Evolutionary conservation across 805 yeast species (phyloP).

Genomic region (Clavispora vitiphila): DNA sequence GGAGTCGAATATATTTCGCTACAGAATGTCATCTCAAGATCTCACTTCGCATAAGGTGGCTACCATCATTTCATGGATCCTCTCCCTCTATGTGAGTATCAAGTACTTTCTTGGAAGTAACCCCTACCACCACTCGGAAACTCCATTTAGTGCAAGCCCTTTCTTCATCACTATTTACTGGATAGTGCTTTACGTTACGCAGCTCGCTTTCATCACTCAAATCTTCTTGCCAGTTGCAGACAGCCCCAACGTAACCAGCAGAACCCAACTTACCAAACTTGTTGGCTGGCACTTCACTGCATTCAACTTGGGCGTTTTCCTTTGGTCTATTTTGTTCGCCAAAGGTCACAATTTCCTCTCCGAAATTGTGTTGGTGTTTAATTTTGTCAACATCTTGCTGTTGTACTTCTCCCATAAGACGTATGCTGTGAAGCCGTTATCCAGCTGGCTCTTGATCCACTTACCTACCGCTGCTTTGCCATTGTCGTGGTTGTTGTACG

Average conservation of each 20-base stretch:
- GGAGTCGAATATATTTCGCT: no score
- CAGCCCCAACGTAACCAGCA: slow-evolving; percentile 8
- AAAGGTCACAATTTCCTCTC: slow-evolving; percentile 53
- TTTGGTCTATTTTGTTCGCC: slow-evolving; percentile 63
- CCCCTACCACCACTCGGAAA: slow-evolving; percentile 50
- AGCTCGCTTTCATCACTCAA: slow-evolving; percentile 46
- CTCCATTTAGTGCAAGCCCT: slow-evolving; percentile 66
- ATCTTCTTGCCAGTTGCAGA: slow-evolving; percentile 33
- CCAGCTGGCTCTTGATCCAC: slow-evolving; percentile 56
- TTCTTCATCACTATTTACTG: slow-evolving; percentile 52
- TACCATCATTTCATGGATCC: slow-evolving; percentile 48
- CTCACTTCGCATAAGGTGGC: slow-evolving; percentile 35
- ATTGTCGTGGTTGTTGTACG: slow-evolving; percentile 67
- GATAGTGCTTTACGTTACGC: slow-evolving; percentile 49
- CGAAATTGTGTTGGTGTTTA: slow-evolving; percentile 54
- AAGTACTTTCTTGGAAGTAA: slow-evolving; percentile 55
- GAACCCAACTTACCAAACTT: slow-evolving; percentile 25
- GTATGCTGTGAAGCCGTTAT: slow-evolving; percentile 46
- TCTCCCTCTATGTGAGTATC: slow-evolving; percentile 53
- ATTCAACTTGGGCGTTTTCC: slow-evolving; percentile 55
- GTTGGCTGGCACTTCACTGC: slow-evolving; percentile 60
- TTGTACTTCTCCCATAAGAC: slow-evolving; percentile 59
- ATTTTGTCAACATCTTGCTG: slow-evolving; percentile 53
- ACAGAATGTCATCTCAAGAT: slow-evolving; percentile 6
- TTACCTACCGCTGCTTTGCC: slow-evolving; percentile 67